phyloP scores from a whole-genome alignment of 768 basidiomycete species.

The Lentinula aciculospora region DNA sequence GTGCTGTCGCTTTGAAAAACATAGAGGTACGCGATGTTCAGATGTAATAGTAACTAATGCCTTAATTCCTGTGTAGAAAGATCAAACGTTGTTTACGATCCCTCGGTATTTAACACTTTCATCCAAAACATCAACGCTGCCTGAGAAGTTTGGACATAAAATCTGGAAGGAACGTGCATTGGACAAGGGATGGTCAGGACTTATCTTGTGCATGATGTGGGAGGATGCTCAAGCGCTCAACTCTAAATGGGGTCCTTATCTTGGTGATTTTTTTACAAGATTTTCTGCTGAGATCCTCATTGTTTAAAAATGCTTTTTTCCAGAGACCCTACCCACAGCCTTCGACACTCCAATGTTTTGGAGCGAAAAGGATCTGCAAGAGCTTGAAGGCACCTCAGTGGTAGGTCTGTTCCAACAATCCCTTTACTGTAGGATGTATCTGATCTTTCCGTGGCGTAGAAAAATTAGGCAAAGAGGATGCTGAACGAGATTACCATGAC shows the following conservation, averaged over 20 bases:
- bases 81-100: slow-evolving; percentile 72
- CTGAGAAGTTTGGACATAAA: slow-evolving; percentile 47
- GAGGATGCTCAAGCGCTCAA: slow-evolving; percentile 61
- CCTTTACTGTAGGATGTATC: neutral
- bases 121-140: slow-evolving; percentile 67
- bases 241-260: slow-evolving; percentile 70
- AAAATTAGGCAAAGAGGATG: slow-evolving; percentile 83
- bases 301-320: neutral
- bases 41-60: neutral
- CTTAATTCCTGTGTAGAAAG: slow-evolving; percentile 42
- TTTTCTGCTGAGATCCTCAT: neutral
- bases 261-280: slow-evolving; percentile 40
- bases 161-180: slow-evolving; percentile 61
- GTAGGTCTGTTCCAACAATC: slow-evolving; percentile 51
- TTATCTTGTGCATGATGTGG: slow-evolving; percentile 97
- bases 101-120: slow-evolving; percentile 77
- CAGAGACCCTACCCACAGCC: slow-evolving; percentile 59
- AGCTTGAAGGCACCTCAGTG: slow-evolving; percentile 82
- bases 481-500: slow-evolving; percentile 63
- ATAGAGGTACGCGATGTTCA: slow-evolving; percentile 47
- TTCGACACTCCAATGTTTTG: slow-evolving; percentile 98
- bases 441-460: slow-evolving; percentile 36
- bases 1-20: slow-evolving; percentile 68
- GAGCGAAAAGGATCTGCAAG: slow-evolving; percentile 63
- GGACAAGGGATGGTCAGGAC: slow-evolving; percentile 73